Base-by-base conservation (phyloP, 345 rosid genomes). In the Brassica cretica region DNA sequence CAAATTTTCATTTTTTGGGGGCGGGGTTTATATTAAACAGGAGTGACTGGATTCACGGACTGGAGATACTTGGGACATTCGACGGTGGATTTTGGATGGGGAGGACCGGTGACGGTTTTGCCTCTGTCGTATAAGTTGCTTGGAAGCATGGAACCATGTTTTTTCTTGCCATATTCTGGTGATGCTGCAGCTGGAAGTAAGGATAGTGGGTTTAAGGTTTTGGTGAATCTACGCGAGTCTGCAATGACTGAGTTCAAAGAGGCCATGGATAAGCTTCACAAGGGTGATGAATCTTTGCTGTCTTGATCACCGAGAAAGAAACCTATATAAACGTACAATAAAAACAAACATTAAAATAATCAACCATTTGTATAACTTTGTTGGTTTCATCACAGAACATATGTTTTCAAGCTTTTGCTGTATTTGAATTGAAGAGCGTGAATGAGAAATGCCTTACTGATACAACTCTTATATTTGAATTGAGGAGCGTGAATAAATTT, bases 41-140 rank as follows among this genome's bases (percentile, higher is more conserved):
- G 85, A 70, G 93, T 90, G 77, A 89, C 96, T 27, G 92, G 96
- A n/a, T 90, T 91, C 88, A 92, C 98, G 5, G 97, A 94, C 75
- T 90, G 97, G 98, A 81, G 97, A 76, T 89, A 94, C 76, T 73
- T 94, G 27, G 97, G 98, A 25, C 97, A 94, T 79, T 84, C 92
- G 0, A 81, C 87, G 0, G 86, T 94, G 15, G 98, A 91, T 82
- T 94, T 94, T 29, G 98, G 97, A 7, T 91, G 94, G 93, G 97
- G 96, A 76, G 92, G 91, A 55, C 96, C 97, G 0, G 89, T 89
- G 18, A 85, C 82, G 6, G 90, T 94, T 33, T 74, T 91, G 76
- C 97, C 98, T 1, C 70, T 90, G 6, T 84, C 97, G 21, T 79
- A 68, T 76, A 84, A 86, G 53, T 76, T 93, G 63, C 86, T 91